These are phyloP conservation scores for Comarum palustre DNA, from an alignment of 306 rosid genomes.

Conservation along the genomic window DNA sequence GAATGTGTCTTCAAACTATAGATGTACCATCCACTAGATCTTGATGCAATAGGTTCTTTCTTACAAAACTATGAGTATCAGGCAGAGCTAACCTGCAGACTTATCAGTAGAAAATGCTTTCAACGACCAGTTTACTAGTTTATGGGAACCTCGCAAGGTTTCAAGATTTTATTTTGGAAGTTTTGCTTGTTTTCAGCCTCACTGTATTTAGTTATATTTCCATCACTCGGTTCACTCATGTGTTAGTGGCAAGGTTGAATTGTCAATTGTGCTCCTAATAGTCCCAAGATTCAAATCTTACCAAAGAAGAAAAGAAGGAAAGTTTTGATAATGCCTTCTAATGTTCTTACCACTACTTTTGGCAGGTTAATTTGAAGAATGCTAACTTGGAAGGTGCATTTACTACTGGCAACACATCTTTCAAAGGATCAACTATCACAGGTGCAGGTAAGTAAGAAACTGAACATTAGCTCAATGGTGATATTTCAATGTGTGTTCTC, in stretches of 20 bases:
- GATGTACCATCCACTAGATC: neutral
- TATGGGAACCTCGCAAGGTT: neutral
- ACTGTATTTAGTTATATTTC: neutral
- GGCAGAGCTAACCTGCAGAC: neutral
- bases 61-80: neutral
- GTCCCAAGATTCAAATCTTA: neutral
- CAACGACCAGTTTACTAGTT: neutral
- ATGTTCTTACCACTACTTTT: slow-evolving; percentile 26
- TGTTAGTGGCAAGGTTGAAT: neutral
- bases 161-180: neutral
- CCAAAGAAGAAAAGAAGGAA: neutral
- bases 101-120: neutral
- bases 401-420: slow-evolving; percentile 84
- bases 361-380: slow-evolving; percentile 81
- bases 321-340: neutral
- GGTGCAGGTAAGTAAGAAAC: slow-evolving; percentile 67
- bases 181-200: neutral
- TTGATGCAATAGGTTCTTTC: neutral
- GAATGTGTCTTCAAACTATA: neutral
- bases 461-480: slow-evolving; percentile 5
- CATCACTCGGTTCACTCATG: neutral
- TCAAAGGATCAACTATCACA: slow-evolving; percentile 67
- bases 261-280: neutral
- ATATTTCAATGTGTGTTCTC: neutral
- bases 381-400: slow-evolving; percentile 97